These are phyloP conservation scores for Colletotrichum siamense DNA, from an alignment of 2,329 filamentous ascomycete species.

Conservation along the genomic window DNA sequence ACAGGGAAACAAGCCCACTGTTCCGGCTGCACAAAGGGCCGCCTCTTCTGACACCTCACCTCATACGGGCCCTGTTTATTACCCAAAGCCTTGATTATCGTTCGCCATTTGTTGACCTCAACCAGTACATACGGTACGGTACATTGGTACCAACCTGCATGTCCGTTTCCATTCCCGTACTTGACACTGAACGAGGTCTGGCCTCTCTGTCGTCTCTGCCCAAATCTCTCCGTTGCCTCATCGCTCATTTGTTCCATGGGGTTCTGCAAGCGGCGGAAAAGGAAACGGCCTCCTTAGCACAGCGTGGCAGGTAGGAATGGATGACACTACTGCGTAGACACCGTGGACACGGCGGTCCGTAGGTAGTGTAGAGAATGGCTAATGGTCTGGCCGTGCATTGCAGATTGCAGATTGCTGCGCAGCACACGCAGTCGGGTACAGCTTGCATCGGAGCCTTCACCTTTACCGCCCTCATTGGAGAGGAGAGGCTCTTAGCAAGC, in stretches of 20 bases:
- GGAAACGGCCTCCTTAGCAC: slow-evolving; percentile 19
- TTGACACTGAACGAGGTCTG: neutral
- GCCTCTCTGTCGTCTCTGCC: neutral
- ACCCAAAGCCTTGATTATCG: neutral
- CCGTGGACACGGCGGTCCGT: slow-evolving; percentile 8
- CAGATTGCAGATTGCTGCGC: slow-evolving; percentile 11
- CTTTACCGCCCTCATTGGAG: neutral
- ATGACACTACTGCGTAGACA: neutral
- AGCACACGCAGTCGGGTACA: neutral
- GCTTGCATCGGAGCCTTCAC: neutral
- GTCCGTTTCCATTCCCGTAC: neutral
- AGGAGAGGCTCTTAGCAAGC: neutral
- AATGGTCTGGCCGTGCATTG: slow-evolving; percentile 19
- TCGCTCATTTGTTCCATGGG: neutral
- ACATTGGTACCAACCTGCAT: neutral
- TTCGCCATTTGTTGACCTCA: neutral
- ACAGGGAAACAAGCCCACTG: slow-evolving; percentile 12
- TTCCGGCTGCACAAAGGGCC: slow-evolving; percentile 19
- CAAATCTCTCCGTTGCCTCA: neutral
- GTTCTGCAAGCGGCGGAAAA: slow-evolving; percentile 13
- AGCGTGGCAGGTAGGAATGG: neutral
- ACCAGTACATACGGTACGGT: neutral
- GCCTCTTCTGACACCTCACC: neutral
- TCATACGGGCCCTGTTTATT: neutral
- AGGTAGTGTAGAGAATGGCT: neutral